phyloP scores from a whole-genome alignment of 2,329 filamentous ascomycete genomes.

The Hymenoscyphus fraxineus region DNA sequence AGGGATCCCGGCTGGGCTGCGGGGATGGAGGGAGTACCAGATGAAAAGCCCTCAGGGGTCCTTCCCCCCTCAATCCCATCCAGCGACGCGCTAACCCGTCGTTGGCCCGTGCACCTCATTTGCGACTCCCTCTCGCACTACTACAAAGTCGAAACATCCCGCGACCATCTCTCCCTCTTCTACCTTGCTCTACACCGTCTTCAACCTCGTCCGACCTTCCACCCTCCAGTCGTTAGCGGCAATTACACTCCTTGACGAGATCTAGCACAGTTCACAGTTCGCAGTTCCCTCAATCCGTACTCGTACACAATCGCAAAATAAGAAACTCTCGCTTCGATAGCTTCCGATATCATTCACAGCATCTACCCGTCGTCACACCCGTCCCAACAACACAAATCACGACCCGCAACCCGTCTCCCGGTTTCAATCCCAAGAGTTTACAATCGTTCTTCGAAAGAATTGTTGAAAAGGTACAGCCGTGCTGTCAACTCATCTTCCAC shows the following conservation, averaged over 20 bases:
- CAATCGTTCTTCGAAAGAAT: conserved; percentile 29
- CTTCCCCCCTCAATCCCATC: no score
- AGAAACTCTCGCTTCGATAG: conserved; percentile 6
- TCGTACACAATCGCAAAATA: neutral
- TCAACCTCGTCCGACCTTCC: conserved; percentile 12
- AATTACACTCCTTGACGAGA: conserved; percentile 20
- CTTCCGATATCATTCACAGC: neutral
- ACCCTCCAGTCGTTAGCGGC: conserved; percentile 20
- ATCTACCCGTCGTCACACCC: conserved; percentile 11
- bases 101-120: neutral
- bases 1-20: neutral
- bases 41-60: neutral
- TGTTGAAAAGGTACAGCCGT: conserved; percentile 29
- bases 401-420: neutral
- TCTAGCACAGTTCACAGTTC: neutral
- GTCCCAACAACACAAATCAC: neutral
- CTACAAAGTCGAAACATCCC: neutral
- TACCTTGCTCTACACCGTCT: conserved; percentile 9
- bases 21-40: neutral
- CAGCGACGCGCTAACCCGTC: neutral
- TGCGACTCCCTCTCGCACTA: neutral
- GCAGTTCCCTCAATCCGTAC: neutral
- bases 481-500: conserved; percentile 28
- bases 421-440: neutral
- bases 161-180: neutral